These are phyloP conservation scores for Sclerotinia glacialis DNA, from an alignment of 2,329 filamentous ascomycete species.

Conservation along the genomic window DNA sequence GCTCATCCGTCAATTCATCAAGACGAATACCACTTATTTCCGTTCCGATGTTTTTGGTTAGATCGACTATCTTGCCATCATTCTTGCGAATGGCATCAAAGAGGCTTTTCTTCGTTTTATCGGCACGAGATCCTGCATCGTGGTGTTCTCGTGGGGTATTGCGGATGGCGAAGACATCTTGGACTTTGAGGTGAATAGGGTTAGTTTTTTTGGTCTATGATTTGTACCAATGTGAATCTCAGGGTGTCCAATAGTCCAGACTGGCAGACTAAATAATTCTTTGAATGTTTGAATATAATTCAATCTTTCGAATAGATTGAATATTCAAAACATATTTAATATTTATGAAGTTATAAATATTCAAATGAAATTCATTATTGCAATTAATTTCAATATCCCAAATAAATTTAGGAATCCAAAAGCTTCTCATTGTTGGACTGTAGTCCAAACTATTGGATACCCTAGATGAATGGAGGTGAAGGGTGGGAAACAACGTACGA, in stretches of 20 bases:
- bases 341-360: too few relatives aligned
- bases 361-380: too few relatives aligned
- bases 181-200: conserved; percentile 41
- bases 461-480: background rate
- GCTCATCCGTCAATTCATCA: conserved; percentile 41
- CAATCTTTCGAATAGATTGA: too few relatives aligned
- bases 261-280: too few relatives aligned
- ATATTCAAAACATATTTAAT: too few relatives aligned
- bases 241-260: too few relatives aligned
- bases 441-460: too few relatives aligned
- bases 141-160: conserved; percentile 53
- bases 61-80: conserved; percentile 56
- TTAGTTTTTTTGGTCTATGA: background rate
- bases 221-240: background rate
- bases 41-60: conserved; percentile 43
- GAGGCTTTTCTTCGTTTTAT: conserved; percentile 61
- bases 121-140: conserved; percentile 62
- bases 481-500: conserved; percentile 24
- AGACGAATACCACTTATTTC: conserved; percentile 45
- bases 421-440: too few relatives aligned
- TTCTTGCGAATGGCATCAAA: conserved; percentile 50
- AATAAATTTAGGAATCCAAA: too few relatives aligned
- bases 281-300: too few relatives aligned
- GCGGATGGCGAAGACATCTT: conserved; percentile 67
- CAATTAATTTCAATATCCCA: too few relatives aligned